Base-by-base conservation (phyloP, 1,284 basidiomycete genomes). In the Leccinum fallax region DNA sequence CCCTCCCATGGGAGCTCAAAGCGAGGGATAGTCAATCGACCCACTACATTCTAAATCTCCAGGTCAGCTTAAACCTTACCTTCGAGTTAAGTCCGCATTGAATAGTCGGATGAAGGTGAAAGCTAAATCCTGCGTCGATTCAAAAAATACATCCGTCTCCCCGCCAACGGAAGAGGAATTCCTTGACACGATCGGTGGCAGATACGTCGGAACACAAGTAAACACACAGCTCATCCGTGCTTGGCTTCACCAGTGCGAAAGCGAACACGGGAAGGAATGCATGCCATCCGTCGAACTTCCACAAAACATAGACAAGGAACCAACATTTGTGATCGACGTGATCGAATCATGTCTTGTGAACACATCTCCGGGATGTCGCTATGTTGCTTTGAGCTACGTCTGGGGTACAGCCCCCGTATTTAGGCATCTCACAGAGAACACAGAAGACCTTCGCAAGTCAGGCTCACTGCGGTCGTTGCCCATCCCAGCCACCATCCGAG, bases 381-480 rank as follows among this genome's bases (percentile, higher is more conserved):
- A 69, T 32, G 57, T 73, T 30, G 21, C 64, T 32, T 26, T 73
- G 15, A 67, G 70, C 59, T 65, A 71, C 36, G 62, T 70, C 36
- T 70, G 71, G 71, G 65, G 62, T 4, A 55, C 21, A 8, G 46
- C 55, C 15, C 16, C 63, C 5, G 60, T 71, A 11, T 60, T 62
- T 61, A 62, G 6, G 4, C 69, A 68, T 53, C 55, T 67, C 40
- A 16, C 9, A 16, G 48, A 60, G 26, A 66, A 70, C 13, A 59
- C 66, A 5, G 16, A 30, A 28, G 26, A 68, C 11, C 55, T 70
- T 28, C 66, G 63, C 21, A 53, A 48, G 21, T 11, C 15, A 1
- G 3, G 6, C 34, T 68, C 60, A 11, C 10, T 68, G 5, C 28
- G 11, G 5, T 64, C 54, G 4, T 52, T 64, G 8, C 59, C 56